Base-by-base conservation (phyloP, 116 monocot genomes). In the Cymodocea nodosa region DNA sequence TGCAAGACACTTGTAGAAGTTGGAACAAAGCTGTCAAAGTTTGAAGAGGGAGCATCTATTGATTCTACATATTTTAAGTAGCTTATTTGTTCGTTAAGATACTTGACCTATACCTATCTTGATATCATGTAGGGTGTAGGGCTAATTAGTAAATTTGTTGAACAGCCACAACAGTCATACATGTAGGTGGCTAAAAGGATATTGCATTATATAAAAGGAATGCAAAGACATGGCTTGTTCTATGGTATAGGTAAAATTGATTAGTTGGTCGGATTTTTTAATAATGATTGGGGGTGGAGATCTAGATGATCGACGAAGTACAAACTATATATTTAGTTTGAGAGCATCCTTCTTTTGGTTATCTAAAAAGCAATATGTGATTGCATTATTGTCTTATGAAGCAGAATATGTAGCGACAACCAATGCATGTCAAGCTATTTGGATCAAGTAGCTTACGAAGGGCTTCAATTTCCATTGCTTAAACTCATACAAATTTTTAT, bases 281-380 rank as follows among this genome's bases (percentile, higher is more conserved):
- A 68, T 23, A 68, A 44, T 58, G 68, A 57, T 57, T 68, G n/a
- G 58, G 56, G 57, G 18, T 39, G 4, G 56, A 15, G 22, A 17
- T 44, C 1, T 23, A 37, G 68, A 57, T 18, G 58, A 56, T 6
- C 35, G 39, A 20, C 37, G 40, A 11, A 68, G 68, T 23, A 68
- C 68, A 7, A 44, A 39, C 5, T 68, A 39, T 56, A 18, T 49
- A 0, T 57, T 68, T 56, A 57, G 37, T 25, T 20, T 23, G 37
- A 4, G 56, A 35, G 3, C 25, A 24, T 0, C 23, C 15, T 1
- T 58, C 0, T 40, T 22, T 22, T 68, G 56, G 68, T 2, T 2
- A 6, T 58, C 40, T 1, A 68, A 68, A 10, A 68, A 68, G 0
- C 56, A 48, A 52, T 8, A 50, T 13, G 44, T 23, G 3, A 4